Evolutionary conservation across 345 rosid genomes (phyloP).

Genomic region (Salix udensis): DNA sequence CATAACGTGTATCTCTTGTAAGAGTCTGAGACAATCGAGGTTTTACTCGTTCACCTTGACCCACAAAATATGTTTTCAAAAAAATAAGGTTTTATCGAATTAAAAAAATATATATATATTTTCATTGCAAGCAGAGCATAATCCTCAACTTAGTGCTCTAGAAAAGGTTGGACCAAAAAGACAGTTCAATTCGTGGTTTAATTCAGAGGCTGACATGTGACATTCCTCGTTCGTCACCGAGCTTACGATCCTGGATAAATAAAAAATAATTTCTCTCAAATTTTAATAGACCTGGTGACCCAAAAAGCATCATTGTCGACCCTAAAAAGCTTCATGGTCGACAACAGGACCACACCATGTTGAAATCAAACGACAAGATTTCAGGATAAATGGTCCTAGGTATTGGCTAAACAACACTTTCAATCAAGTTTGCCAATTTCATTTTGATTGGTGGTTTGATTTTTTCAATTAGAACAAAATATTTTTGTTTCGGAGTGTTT

Average conservation of each 20-base stretch:
- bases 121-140: not conserved
- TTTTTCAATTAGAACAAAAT: no score
- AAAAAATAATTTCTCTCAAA: not conserved
- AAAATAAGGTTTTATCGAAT: not conserved
- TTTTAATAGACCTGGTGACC: not conserved
- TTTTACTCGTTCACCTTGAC: no score
- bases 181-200: not conserved
- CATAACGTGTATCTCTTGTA: accelerated
- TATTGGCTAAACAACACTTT: not conserved
- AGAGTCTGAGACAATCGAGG: accelerated
- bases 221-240: not conserved
- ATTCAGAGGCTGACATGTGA: not conserved
- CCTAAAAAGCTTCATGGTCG: not conserved
- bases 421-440: not conserved
- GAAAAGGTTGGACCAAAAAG: not conserved
- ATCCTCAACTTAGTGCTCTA: not conserved
- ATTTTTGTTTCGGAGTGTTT: accelerated
- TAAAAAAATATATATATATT: no score
- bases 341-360: not conserved
- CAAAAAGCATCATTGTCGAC: not conserved
- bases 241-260: not conserved
- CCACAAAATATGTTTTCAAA: no score
- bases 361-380: not conserved
- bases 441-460: no score
- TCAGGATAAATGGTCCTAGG: not conserved